Evolutionary conservation across 2,329 filamentous ascomycete species (phyloP).

Genomic region (Colletotrichum tamarilloi): DNA sequence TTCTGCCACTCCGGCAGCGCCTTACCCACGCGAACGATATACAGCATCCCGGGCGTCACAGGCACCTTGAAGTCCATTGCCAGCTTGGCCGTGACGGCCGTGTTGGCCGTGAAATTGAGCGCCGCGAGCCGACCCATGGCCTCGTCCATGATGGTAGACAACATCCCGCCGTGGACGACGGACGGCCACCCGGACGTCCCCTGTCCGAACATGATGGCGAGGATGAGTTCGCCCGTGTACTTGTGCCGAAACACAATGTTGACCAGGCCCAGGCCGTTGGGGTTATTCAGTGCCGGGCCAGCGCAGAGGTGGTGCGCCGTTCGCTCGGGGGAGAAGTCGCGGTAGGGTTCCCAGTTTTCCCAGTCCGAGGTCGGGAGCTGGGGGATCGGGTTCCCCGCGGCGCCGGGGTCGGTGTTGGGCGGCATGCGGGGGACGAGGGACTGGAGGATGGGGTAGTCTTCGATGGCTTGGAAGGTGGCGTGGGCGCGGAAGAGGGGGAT

Average conservation of each 20-base stretch:
- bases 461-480: not conserved
- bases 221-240: constrained; percentile 41
- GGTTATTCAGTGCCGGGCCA: constrained; percentile 41
- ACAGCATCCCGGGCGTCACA: constrained; percentile 15
- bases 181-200: constrained; percentile 46
- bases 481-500: not conserved
- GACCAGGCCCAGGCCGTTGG: constrained; percentile 45
- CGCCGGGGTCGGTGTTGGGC: not conserved
- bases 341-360: constrained; percentile 29
- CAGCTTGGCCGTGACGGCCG: constrained; percentile 33
- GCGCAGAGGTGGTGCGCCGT: constrained; percentile 48
- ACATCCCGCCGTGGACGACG: constrained; percentile 51
- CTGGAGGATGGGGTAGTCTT: not conserved
- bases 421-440: not conserved
- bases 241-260: constrained; percentile 47
- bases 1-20: constrained; percentile 23
- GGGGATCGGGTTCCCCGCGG: not conserved
- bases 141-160: constrained; percentile 51
- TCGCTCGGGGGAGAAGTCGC: not conserved
- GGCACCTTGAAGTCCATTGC: constrained; percentile 25
- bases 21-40: constrained; percentile 25
- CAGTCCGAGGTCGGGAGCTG: not conserved
- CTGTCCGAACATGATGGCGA: constrained; percentile 47
- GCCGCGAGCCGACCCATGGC: constrained; percentile 43
- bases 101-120: constrained; percentile 17